phyloP scores from a whole-genome alignment of 2,329 filamentous ascomycete genomes.

The Fusarium fujikuroi region DNA sequence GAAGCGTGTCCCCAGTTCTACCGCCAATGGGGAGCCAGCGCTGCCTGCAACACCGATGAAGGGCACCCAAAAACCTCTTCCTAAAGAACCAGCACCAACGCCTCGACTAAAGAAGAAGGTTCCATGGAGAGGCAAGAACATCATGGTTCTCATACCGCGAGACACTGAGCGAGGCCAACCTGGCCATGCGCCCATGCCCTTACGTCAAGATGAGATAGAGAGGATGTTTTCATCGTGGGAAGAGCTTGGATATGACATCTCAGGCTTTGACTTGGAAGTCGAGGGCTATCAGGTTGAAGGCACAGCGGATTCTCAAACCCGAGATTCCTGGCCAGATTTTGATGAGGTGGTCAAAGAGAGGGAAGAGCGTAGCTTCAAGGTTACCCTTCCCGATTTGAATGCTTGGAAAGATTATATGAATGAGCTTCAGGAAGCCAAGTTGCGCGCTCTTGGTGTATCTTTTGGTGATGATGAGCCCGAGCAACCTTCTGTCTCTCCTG shows the following conservation, averaged over 20 bases:
- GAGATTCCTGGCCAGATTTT: slow-evolving; percentile 73
- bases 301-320: slow-evolving; percentile 68
- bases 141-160: slow-evolving; percentile 74
- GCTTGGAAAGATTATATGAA: slow-evolving; percentile 81
- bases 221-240: slow-evolving; percentile 74
- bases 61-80: slow-evolving; percentile 49
- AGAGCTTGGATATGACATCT: slow-evolving; percentile 74
- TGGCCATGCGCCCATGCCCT: slow-evolving; percentile 63
- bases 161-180: slow-evolving; percentile 73
- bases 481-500: slow-evolving; percentile 73
- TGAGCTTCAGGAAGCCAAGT: slow-evolving; percentile 87
- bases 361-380: slow-evolving; percentile 62
- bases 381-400: slow-evolving; percentile 77
- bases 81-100: slow-evolving; percentile 56
- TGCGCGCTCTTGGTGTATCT: slow-evolving; percentile 89
- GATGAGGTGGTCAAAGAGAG: slow-evolving; percentile 68
- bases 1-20: slow-evolving; percentile 33
- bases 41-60: slow-evolving; percentile 51
- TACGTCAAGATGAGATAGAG: slow-evolving; percentile 65
- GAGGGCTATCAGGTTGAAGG: slow-evolving; percentile 53
- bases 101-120: slow-evolving; percentile 77
- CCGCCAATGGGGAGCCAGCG: slow-evolving; percentile 46
- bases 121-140: slow-evolving; percentile 79
- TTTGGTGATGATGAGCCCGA: slow-evolving; percentile 78
- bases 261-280: slow-evolving; percentile 74